Conservation (phyloP, 192 early-diverging fungal species). For the Coemansia sp. region DNA sequence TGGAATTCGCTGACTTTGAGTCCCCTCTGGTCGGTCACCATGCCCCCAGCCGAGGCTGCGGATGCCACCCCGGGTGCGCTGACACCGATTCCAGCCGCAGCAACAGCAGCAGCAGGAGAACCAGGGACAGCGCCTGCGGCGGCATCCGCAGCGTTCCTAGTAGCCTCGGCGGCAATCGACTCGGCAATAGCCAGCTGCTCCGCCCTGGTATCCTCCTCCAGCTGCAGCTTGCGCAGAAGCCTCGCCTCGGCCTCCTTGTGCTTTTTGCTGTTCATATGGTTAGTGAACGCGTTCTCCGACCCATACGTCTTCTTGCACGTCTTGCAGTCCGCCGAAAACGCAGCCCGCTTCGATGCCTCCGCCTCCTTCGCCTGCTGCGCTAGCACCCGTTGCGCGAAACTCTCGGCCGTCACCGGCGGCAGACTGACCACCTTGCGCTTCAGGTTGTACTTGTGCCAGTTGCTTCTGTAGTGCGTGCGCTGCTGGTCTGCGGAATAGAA, state of each 20-base stretch:
- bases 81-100: background rate
- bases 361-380: constrained; percentile 61
- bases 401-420: constrained; percentile 79
- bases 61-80: background rate
- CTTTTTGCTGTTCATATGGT: constrained; percentile 92
- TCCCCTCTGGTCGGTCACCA: constrained; percentile 16
- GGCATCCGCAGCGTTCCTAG: background rate
- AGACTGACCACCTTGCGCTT: constrained; percentile 95
- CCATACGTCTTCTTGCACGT: constrained; percentile 68
- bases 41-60: background rate
- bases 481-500: constrained; percentile 89
- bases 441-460: constrained; percentile 99
- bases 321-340: constrained; percentile 51
- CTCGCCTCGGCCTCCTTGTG: constrained; percentile 81
- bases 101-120: background rate
- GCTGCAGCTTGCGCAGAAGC: constrained; percentile 43
- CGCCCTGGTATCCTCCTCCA: constrained; percentile 35
- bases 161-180: constrained; percentile 25
- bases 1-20: constrained; percentile 46
- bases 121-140: background rate
- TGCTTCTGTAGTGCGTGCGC: constrained; percentile 88
- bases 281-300: constrained; percentile 83
- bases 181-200: constrained; percentile 49
- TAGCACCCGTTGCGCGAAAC: constrained; percentile 76
- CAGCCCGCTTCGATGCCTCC: constrained; percentile 47